Evolutionary conservation across 441 rosid species (phyloP).

Genomic region (Biscutella laevigata): DNA sequence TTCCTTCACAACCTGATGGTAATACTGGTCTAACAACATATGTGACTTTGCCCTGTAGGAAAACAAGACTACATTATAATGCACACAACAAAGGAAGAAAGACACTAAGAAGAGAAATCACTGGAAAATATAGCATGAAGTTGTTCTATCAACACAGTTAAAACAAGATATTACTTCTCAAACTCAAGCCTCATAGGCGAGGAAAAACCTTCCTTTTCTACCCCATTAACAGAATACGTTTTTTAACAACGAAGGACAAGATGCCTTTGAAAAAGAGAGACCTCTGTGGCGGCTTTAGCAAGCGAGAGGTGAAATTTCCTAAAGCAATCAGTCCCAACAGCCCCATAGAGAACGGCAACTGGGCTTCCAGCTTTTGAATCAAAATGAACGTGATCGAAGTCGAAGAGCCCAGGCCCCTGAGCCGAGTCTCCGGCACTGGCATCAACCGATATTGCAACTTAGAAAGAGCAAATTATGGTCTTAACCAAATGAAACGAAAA

Average conservation of each 20-base stretch:
- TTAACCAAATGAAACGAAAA: slow-evolving; percentile 3
- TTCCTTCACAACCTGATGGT: slow-evolving; percentile 78
- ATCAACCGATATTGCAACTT: slow-evolving; percentile 14
- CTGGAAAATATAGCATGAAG: neutral
- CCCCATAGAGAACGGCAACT: slow-evolving; percentile 80
- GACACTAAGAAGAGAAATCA: neutral
- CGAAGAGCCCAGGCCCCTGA: slow-evolving; percentile 87
- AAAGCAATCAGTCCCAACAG: slow-evolving; percentile 88
- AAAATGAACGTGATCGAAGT: slow-evolving; percentile 80
- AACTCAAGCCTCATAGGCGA: neutral
- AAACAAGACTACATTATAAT: slow-evolving; percentile 19
- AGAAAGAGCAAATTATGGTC: neutral
- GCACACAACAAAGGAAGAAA: slow-evolving; percentile 9
- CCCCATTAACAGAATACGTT: neutral
- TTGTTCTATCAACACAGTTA: neutral
- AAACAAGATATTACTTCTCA: neutral
- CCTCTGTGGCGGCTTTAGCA: slow-evolving; percentile 74
- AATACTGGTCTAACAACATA: slow-evolving; percentile 92
- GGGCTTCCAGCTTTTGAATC: slow-evolving; percentile 58
- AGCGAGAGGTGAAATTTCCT: slow-evolving; percentile 64
- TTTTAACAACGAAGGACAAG: neutral
- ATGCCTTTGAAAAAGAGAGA: slow-evolving; percentile 8
- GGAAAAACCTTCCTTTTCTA: neutral
- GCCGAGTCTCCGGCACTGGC: slow-evolving; percentile 50
- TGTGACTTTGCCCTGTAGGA: slow-evolving; percentile 67